These are phyloP conservation scores for Yamadazyma aaseri DNA, from an alignment of 1,139 yeast genomes.

Conservation along the genomic window DNA sequence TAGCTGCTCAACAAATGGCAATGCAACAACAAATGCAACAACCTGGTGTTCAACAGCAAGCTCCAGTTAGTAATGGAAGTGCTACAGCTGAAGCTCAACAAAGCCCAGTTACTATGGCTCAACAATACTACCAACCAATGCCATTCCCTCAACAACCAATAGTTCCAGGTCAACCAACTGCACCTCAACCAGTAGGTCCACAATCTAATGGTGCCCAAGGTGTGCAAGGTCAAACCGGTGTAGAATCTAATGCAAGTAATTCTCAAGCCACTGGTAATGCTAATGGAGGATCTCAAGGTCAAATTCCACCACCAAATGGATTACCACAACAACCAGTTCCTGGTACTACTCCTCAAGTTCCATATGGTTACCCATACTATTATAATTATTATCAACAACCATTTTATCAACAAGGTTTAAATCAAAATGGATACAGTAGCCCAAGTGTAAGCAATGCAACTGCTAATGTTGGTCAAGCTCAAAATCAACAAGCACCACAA, in stretches of 20 bases:
- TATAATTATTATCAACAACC: constrained; percentile 45
- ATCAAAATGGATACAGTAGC: constrained; percentile 21
- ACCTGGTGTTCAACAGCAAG: constrained; percentile 14
- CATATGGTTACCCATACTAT: constrained; percentile 48
- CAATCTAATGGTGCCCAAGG: constrained; percentile 5
- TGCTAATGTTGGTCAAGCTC: constrained; percentile 20
- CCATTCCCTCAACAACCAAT: constrained; percentile 9
- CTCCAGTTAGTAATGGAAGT: constrained; percentile 6
- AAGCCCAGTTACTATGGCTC: constrained; percentile 12
- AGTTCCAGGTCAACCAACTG: constrained; percentile 3
- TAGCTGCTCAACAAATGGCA: constrained; percentile 35
- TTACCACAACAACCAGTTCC: constrained; percentile 16
- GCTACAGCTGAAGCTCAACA: constrained; percentile 9
- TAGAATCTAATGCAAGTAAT: constrained; percentile 2
- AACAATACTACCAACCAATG: constrained; percentile 11
- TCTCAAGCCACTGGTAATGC: constrained; percentile 5
- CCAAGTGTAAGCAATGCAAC: constrained; percentile 17
- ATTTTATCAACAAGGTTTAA: constrained; percentile 36
- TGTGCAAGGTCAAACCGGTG: constrained; percentile 8
- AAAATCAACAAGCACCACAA: constrained; percentile 15
- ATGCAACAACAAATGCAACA: constrained; percentile 21
- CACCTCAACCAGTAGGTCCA: constrained; percentile 8
- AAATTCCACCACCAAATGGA: constrained; percentile 11
- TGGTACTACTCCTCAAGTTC: constrained; percentile 20
- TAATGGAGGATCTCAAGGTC: constrained; percentile 4